Evolutionary conservation across 2,329 filamentous ascomycete genomes (phyloP).

Genomic region (Colletotrichum neosansevieriae): DNA sequence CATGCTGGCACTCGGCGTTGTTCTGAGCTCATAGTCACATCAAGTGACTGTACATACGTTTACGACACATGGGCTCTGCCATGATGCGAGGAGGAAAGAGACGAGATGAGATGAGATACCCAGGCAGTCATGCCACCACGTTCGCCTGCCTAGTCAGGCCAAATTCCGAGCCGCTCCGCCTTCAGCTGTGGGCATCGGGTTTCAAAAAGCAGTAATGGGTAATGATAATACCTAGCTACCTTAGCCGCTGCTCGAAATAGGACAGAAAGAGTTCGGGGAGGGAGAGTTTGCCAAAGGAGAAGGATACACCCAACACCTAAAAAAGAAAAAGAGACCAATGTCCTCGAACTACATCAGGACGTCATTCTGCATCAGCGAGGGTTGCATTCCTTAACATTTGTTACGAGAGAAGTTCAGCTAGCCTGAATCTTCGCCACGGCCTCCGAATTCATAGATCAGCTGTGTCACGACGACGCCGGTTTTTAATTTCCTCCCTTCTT

Average conservation of each 20-base stretch:
- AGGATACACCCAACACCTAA: conserved; percentile 32
- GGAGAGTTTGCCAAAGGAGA: conserved; percentile 6
- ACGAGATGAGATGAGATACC: background rate
- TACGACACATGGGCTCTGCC: background rate
- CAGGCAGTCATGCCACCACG: background rate
- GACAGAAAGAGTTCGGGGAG: background rate
- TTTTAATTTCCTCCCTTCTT: background rate
- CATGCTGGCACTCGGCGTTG: conserved; percentile 69
- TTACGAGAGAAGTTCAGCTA: background rate
- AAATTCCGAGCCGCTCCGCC: background rate
- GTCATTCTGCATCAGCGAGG: conserved; percentile 36
- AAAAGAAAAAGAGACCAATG: background rate
- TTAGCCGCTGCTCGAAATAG: conserved; percentile 22
- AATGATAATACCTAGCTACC: conserved; percentile 41
- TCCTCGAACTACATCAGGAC: conserved; percentile 11
- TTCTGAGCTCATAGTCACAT: conserved; percentile 58
- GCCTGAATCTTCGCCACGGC: background rate
- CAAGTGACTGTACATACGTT: conserved; percentile 23
- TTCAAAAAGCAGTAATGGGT: conserved; percentile 40
- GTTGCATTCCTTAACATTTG: conserved; percentile 9
- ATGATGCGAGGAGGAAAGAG: background rate
- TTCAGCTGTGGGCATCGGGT: background rate
- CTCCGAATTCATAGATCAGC: background rate
- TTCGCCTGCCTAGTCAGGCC: conserved; percentile 1
- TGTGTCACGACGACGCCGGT: no score